Conservation (phyloP, 805 yeast species). For the Candida pini region DNA sequence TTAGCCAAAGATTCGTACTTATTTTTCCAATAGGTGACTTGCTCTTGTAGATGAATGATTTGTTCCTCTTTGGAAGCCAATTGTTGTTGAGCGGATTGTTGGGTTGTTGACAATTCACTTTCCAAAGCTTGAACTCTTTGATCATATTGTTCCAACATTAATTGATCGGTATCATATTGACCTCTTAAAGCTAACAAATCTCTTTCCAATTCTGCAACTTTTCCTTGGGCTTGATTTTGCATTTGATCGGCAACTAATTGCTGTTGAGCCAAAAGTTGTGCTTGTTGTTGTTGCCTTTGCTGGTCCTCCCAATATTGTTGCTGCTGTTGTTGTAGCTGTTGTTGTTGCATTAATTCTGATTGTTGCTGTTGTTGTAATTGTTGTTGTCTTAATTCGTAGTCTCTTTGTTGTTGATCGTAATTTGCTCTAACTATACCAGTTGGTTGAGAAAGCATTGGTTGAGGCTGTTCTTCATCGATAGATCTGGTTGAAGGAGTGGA, state of each 20-base stretch:
- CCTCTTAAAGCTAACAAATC: constrained; percentile 69
- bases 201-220: constrained; percentile 75
- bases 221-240: constrained; percentile 69
- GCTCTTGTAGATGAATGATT: constrained; percentile 62
- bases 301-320: constrained; percentile 73
- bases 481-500: constrained; percentile 25
- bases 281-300: constrained; percentile 61
- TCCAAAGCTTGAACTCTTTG: constrained; percentile 78
- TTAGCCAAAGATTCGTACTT: constrained; percentile 89
- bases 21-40: constrained; percentile 69
- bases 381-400: constrained; percentile 53
- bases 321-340: constrained; percentile 61
- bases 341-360: constrained; percentile 59
- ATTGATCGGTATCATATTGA: constrained; percentile 83
- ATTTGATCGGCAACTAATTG: constrained; percentile 61
- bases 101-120: constrained; percentile 55
- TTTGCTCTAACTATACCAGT: constrained; percentile 42
- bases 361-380: constrained; percentile 58
- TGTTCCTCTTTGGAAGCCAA: constrained; percentile 73
- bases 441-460: constrained; percentile 47
- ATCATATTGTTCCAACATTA: constrained; percentile 81
- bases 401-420: constrained; percentile 43
- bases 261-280: constrained; percentile 67
- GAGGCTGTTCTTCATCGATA: constrained; percentile 27
- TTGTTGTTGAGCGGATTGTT: constrained; percentile 65